Base-by-base conservation (phyloP, 768 basidiomycete species). In the Psilocybe cubensis region DNA sequence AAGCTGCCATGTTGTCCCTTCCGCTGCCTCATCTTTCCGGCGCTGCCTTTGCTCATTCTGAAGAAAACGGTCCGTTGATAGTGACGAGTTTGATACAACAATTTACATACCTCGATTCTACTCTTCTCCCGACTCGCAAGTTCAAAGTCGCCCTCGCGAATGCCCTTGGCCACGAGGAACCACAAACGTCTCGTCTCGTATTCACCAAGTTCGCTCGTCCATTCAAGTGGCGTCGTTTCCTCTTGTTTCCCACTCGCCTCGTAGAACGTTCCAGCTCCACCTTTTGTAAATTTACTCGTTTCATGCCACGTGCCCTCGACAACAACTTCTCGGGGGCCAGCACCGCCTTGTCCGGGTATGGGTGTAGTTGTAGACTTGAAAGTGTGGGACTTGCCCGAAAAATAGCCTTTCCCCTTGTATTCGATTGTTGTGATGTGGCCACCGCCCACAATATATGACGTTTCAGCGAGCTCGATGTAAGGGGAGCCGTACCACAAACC, bases 371-470 rank as follows among this genome's bases (percentile, higher is more conserved):
- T 79, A 9, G 96, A 94, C 72, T 94, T 96, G 84, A 95, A 97
- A 3, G 87, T 79, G 76, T 99, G 96, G 3, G 92, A 86, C 71
- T 94, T 96, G 54, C 96, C 96, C 31, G 86, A 84, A 70, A 98
- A 93, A 76, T 96, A 98, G 24, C 96, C 96, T 68, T 93, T 94
- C 72, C 96, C 96, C 69, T 94, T 94, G 81, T 96, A 98, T 63
- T 96, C 93, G 71, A 98, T 88, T 70, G 81, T 63, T n/a, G 67
- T 70, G 53, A 74, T 67, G 55, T 70, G 72, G 11, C 75, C 73
- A 27, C 74, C 76, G 50, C 82, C 76, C 61, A 78, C 62, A 69
- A 99, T 96, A 72, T 89, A 83, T 51, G 87, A 89, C 4, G 85
- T 83, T 60, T 96, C 95, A 33, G 82, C 78, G 31, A 97, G 85